Base-by-base conservation (phyloP, 805 yeast genomes). In the Lipomyces yamanashiensis region DNA sequence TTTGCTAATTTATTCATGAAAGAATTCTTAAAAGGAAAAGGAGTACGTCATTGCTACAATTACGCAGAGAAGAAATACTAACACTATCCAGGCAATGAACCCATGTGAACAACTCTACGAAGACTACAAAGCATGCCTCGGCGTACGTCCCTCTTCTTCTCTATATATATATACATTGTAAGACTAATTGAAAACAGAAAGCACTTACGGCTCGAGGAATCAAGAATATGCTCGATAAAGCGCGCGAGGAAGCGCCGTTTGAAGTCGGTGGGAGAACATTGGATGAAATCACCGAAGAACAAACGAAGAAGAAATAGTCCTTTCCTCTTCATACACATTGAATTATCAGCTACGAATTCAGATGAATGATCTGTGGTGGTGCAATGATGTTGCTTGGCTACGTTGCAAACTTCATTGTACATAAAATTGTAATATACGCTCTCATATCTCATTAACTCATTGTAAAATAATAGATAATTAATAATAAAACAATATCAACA, bases 41-140 rank as follows among this genome's bases (percentile, higher is more conserved):
- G 85, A 47, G 78, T 81, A 70, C 19, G 76, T 41, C 15, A 9
- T 15, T 12, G 10, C 36, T n/a, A 10, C n/a, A 17, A 39, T 21
- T 28, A 10, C 28, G 13, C 12, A 13, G 3, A 21, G 15, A 39
- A 19, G 21, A 36, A 41, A 15, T 23, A 39, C 28, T 13, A 36
- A 39, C 21, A n/a, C 37, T 34, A 47, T 6, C 9, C 33, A 84
- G 70, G 77, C 85, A 61, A 82, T 88, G 71, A 93, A 93, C 74
- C 98, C 93, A 76, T 95, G 99, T 77, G 88, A 90, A 59, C 93
- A 87, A 37, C 82, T 90, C 39, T 95, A 98, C 97, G 84, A 84
- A 63, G 87, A 85, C 59, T 95, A 95, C 76, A 90, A 89, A 71
- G 86, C 86, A n/a, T 95, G 99, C 77, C 87, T 95, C 36, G 87